These are phyloP conservation scores for Hemisphaericaspora nanyangensis DNA, from an alignment of 805 yeast genomes.

Conservation along the genomic window DNA sequence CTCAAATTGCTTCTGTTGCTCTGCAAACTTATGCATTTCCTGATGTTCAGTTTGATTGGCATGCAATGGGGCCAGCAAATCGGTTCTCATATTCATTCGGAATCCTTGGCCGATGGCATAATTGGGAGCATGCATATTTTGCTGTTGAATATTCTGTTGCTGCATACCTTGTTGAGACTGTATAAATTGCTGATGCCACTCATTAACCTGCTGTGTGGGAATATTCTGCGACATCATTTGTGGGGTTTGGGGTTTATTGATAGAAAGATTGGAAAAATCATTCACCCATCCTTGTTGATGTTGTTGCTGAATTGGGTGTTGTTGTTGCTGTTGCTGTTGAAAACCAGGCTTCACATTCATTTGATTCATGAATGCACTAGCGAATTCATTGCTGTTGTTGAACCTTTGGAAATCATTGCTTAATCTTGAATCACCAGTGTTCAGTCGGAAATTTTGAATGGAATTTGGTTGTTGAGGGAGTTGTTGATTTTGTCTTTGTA, in stretches of 20 bases:
- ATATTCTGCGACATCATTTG: constrained; percentile 5
- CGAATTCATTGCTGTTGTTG: constrained; percentile 15
- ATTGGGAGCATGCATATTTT: constrained; percentile 1
- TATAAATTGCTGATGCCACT: constrained; percentile 11
- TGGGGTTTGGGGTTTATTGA: constrained; percentile 15
- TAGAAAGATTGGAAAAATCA: constrained; percentile 23
- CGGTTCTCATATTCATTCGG: constrained; percentile 15
- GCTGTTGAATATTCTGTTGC: constrained; percentile 4
- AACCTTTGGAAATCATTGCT: constrained; percentile 40
- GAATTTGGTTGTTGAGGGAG: constrained; percentile 8
- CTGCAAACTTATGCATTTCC: constrained; percentile 22
- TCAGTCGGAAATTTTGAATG: constrained; percentile 13
- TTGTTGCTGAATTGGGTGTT: constrained; percentile 1
- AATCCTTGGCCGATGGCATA: constrained; percentile 8
- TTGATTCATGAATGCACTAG: constrained; percentile 7
- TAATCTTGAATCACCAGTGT: constrained; percentile 27
- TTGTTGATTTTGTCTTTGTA: constrained; percentile 16
- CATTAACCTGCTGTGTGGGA: constrained; percentile 6
- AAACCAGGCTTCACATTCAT: constrained; percentile 3
- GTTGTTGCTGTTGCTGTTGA: constrained; percentile 8
- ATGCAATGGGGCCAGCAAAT: constrained; percentile 14
- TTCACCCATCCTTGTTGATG: constrained; percentile 23
- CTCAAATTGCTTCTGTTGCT: constrained; percentile 23
- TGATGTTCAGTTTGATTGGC: constrained; percentile 22
- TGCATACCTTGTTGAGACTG: constrained; percentile 9